Base-by-base conservation (phyloP, 768 basidiomycete genomes). In the Naganishia onofrii region DNA sequence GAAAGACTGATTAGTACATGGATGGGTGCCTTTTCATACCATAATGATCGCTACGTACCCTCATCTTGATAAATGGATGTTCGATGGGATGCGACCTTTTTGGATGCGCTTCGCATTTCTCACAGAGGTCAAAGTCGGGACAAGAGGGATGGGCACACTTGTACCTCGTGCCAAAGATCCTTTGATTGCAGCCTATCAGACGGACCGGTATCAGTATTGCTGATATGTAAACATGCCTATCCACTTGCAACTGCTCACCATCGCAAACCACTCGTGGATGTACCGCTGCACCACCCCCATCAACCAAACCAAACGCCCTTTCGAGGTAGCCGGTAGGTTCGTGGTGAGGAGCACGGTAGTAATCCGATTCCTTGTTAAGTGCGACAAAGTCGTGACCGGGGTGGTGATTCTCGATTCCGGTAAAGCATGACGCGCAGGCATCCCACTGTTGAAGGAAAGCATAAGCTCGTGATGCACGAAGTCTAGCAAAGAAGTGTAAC, bases 41-140 rank as follows among this genome's bases (percentile, higher is more conserved):
- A 34, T 26, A 12, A n/a, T 1, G 9, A 32, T 3, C 32, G 23
- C 31, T 26, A 53, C 68, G 3, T 10, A 76, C 69, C 67, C 77
- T 79, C 52, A 76, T 76, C 74, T 81, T 81, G 67, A 81, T 74
- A 75, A 81, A 76, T 3, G 77, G 76, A 68, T 81, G 80, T 31
- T 74, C 66, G 3, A 48, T 66, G 6, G 78, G 78, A 69, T 81
- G 80, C 3, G 70, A 67, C 1, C 73, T 68, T 34, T 73, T 70
- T 8, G 79, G 77, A 1, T 72, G 28, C 1, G 76, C 70, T 68
- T 81, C 80, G 76, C 79, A 81, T 28, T 72, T 69, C 44, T 77
- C 77, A 69, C 80, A 81, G 2, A 81, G 75, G 68, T 82, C 81
- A 65, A 77, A 81, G 70, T 82, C 80, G 21, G 77, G 75, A 70